Percentiles rank a stretch among this genome's conserved stretches.
These are phyloP conservation scores for Dipodascopsis uninucleata DNA, from an alignment of 805 yeast genomes.

Conservation along the genomic window DNA sequence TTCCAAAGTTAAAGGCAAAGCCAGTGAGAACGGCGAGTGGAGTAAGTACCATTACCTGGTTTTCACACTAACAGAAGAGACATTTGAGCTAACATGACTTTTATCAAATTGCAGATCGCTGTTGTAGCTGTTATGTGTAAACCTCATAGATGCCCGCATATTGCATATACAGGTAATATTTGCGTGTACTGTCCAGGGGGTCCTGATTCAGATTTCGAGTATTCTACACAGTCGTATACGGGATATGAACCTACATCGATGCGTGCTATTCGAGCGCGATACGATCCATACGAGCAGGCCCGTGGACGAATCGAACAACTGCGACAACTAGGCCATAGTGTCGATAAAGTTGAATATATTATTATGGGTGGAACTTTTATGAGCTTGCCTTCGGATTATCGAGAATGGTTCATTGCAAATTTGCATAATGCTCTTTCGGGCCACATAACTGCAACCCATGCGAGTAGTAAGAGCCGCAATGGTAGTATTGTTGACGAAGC, in stretches of 20 bases:
- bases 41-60: slow-evolving; percentile 9
- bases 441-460: slow-evolving; percentile 54
- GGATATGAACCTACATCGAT: slow-evolving; percentile 98
- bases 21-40: slow-evolving; percentile 99
- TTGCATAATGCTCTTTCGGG: slow-evolving; percentile 95
- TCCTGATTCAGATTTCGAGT: slow-evolving; percentile 96
- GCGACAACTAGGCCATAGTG: slow-evolving; percentile 90
- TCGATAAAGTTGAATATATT: slow-evolving; percentile 95
- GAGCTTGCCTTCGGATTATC: slow-evolving; percentile 85
- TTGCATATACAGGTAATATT: slow-evolving; percentile 96
- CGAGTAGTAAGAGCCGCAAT: slow-evolving; percentile 6
- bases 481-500: slow-evolving; percentile 69
- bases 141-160: slow-evolving; percentile 98
- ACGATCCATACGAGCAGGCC: slow-evolving; percentile 98
- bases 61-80: background rate
- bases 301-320: slow-evolving; percentile 95
- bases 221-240: slow-evolving; percentile 95
- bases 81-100: background rate
- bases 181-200: slow-evolving; percentile 99
- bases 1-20: slow-evolving; percentile 95
- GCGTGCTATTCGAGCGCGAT: slow-evolving; percentile 98
- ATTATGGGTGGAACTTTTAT: slow-evolving; percentile 99
- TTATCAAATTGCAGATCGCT: slow-evolving; percentile 51
- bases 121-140: slow-evolving; percentile 99
- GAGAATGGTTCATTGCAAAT: slow-evolving; percentile 84